phyloP scores from a whole-genome alignment of 768 basidiomycete genomes.

The Suillus hirtellus region DNA sequence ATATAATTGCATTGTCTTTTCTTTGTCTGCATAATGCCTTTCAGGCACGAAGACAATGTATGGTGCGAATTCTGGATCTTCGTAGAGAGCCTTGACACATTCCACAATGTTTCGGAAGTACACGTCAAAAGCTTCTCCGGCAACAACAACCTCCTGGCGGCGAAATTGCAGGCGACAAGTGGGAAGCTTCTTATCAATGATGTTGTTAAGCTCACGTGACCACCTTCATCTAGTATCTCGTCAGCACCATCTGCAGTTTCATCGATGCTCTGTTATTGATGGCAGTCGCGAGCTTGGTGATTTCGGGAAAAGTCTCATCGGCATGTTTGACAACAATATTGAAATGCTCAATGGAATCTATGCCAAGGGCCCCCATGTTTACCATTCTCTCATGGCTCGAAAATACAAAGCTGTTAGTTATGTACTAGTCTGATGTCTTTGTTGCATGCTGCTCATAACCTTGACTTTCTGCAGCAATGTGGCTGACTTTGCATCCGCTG shows the following conservation, averaged over 20 bases:
- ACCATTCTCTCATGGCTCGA: not conserved
- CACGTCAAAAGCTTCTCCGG: too few species aligned
- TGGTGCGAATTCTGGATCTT: too few species aligned
- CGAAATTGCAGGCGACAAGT: too few species aligned
- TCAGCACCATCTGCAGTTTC: too few species aligned
- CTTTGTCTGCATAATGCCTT: too few species aligned
- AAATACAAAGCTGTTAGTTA: not conserved
- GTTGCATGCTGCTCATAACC: not conserved
- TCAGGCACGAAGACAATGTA: too few species aligned
- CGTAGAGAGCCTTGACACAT: too few species aligned
- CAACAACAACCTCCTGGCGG: too few species aligned
- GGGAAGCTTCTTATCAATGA: too few species aligned
- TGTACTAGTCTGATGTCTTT: not conserved
- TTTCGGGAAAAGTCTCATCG: not conserved
- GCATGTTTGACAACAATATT: constrained; percentile 2
- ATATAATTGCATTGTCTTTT: too few species aligned
- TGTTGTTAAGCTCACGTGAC: not conserved
- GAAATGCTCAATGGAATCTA: constrained; percentile 1
- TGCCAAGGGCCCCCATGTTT: not conserved
- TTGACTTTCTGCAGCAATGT: not conserved
- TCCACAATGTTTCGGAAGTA: too few species aligned
- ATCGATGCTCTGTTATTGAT: not conserved
- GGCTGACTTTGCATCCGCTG: not conserved
- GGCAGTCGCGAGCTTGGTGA: not conserved
- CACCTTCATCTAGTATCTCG: too few species aligned